Conservation (phyloP, 768 basidiomycete genomes). For the Tricholoma bakamatsutake region DNA sequence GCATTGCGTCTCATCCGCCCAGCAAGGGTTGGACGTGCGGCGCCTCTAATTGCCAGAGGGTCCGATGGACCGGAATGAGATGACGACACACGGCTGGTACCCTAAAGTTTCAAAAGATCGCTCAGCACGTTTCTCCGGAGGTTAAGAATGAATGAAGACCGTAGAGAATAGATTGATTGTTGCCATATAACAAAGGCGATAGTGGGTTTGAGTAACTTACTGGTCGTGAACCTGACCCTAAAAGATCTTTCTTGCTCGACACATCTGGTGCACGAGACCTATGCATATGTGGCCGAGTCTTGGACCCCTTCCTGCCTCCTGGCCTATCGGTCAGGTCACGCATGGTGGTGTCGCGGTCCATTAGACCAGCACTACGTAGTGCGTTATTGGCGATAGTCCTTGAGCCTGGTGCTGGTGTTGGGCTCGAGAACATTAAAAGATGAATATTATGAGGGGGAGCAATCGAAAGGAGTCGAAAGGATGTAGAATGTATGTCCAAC, state of each 20-base stretch:
- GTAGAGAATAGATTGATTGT: constrained; percentile 16
- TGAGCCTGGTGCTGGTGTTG: constrained; percentile 52
- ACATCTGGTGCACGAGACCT: constrained; percentile 56
- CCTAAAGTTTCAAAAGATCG: constrained; percentile 23
- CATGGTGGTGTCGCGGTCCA: constrained; percentile 74
- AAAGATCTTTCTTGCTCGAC: constrained; percentile 34
- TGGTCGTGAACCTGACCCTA: constrained; percentile 47
- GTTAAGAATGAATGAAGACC: constrained; percentile 13
- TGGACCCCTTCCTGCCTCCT: constrained; percentile 66
- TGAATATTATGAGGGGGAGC: background rate
- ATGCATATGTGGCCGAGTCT: constrained; percentile 57
- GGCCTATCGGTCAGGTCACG: constrained; percentile 63
- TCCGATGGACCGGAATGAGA: constrained; percentile 40
- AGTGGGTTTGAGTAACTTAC: constrained; percentile 44
- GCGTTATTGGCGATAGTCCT: constrained; percentile 56
- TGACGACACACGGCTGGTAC: constrained; percentile 32
- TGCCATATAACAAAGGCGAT: background rate
- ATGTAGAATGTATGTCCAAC: background rate
- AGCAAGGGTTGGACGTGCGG: constrained; percentile 42
- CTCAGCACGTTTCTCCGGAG: constrained; percentile 12
- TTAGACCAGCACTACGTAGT: constrained; percentile 66
- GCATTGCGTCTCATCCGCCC: constrained; percentile 60
- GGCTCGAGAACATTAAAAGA: constrained; percentile 50
- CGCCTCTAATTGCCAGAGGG: constrained; percentile 62
- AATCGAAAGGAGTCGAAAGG: constrained; percentile 8